Percentiles rank a stretch among this genome's conserved stretches.
Evolutionary conservation across 164 flowering plant genomes (phyloP).

Genomic region (Macadamia tetraphylla): DNA sequence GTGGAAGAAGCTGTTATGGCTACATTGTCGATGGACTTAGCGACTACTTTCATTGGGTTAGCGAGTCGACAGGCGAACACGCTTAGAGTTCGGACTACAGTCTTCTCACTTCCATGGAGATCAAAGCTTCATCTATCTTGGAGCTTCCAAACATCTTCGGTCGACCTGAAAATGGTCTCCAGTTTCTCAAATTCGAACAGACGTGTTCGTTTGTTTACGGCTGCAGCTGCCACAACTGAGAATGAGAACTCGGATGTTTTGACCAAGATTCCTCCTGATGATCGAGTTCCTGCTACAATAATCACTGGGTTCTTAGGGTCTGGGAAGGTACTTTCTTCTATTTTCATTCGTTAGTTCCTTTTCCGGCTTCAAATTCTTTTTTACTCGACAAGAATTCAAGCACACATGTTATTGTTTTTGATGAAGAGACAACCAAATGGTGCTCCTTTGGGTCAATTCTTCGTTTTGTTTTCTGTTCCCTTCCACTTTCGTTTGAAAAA

Average conservation of each 20-base stretch:
- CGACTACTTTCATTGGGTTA: slow-evolving; percentile 36
- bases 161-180: slow-evolving; percentile 2
- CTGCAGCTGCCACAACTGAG: slow-evolving; percentile 35
- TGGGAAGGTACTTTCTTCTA: slow-evolving; percentile 53
- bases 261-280: slow-evolving; percentile 65
- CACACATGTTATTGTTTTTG: background rate
- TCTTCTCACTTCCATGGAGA: slow-evolving; percentile 23
- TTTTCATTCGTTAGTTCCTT: background rate
- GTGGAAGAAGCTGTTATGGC: slow-evolving; percentile 27
- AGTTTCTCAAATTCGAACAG: slow-evolving; percentile 1
- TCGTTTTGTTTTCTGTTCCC: no score
- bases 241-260: slow-evolving; percentile 38
- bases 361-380: background rate
- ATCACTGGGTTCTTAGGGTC: slow-evolving; percentile 94
- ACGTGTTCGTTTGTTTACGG: slow-evolving; percentile 25
- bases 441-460: no score
- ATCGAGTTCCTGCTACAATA: slow-evolving; percentile 87
- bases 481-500: no score
- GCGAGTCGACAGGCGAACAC: slow-evolving; percentile 24
- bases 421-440: no score
- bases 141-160: slow-evolving; percentile 12
- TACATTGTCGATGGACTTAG: slow-evolving; percentile 33
- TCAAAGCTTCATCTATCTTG: slow-evolving; percentile 8
- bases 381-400: background rate
- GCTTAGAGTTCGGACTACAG: slow-evolving; percentile 15